A percentile compares a stretch with the other conserved stretches of the same genome.
These are phyloP conservation scores for Pezicula radicicola DNA, from an alignment of 2,329 filamentous ascomycete species.

Conservation along the genomic window DNA sequence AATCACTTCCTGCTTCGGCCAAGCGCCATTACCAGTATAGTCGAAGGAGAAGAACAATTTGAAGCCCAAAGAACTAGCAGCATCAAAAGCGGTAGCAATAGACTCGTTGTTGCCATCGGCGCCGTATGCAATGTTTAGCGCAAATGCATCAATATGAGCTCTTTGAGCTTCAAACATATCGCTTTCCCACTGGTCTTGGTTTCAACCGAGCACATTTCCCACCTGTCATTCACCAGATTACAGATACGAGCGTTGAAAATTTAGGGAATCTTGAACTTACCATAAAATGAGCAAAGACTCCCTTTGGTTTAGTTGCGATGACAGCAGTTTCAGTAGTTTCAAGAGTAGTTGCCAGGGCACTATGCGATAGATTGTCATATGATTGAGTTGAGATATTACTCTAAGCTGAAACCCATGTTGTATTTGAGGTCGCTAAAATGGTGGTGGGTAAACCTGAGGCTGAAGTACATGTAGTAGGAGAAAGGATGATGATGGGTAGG, in stretches of 20 bases:
- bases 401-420: too few species aligned
- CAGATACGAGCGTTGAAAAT: neutral
- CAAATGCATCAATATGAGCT: conserved; percentile 37
- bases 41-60: conserved; percentile 41
- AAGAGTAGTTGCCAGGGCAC: too few species aligned
- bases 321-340: too few species aligned
- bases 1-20: conserved; percentile 24
- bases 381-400: neutral
- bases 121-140: conserved; percentile 29
- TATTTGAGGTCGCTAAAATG: too few species aligned
- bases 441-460: too few species aligned
- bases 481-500: too few species aligned
- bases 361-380: too few species aligned
- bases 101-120: conserved; percentile 7
- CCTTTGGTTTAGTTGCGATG: neutral
- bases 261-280: conserved; percentile 9
- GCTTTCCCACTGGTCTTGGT: conserved; percentile 21
- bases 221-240: conserved; percentile 18
- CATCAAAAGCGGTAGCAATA: conserved; percentile 24
- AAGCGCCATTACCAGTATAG: conserved; percentile 29
- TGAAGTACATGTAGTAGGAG: too few species aligned
- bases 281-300: conserved; percentile 27
- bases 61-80: conserved; percentile 30
- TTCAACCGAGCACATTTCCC: conserved; percentile 19
- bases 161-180: conserved; percentile 33